Percentiles rank a stretch among this genome's conserved stretches.
Conservation (phyloP, 257 asterid species). For the Petrea volubilis region DNA sequence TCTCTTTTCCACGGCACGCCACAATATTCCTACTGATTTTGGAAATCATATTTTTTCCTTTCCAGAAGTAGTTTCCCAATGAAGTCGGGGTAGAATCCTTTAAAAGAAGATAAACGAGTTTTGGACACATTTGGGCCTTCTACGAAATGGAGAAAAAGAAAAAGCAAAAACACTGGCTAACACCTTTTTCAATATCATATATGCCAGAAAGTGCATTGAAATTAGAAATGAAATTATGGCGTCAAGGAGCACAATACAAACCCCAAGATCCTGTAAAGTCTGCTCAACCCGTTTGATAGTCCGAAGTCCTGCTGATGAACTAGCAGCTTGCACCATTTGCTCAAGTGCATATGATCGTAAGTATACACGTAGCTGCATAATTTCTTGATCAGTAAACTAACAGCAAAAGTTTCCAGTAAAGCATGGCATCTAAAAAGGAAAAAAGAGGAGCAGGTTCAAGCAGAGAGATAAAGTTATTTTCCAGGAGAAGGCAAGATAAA, state of each 20-base stretch:
- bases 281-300: constrained; percentile 95
- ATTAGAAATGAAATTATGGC: neutral
- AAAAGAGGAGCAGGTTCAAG: neutral
- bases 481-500: constrained; percentile 6
- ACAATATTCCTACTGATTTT: no score
- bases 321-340: constrained; percentile 99
- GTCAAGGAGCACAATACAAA: constrained; percentile 44
- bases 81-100: no score
- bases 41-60: no score
- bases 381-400: constrained; percentile 21
- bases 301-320: constrained; percentile 97
- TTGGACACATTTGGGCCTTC: no score
- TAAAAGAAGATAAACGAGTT: no score
- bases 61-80: no score
- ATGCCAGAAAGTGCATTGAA: neutral
- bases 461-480: neutral
- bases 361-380: constrained; percentile 86
- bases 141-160: no score
- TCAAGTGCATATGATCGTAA: constrained; percentile 85
- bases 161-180: neutral
- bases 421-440: constrained; percentile 1
- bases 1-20: no score
- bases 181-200: neutral
- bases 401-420: neutral
- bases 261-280: constrained; percentile 98